phyloP scores from a whole-genome alignment of 352 stramenopile genomes.

The Pythium pyrilobum region DNA sequence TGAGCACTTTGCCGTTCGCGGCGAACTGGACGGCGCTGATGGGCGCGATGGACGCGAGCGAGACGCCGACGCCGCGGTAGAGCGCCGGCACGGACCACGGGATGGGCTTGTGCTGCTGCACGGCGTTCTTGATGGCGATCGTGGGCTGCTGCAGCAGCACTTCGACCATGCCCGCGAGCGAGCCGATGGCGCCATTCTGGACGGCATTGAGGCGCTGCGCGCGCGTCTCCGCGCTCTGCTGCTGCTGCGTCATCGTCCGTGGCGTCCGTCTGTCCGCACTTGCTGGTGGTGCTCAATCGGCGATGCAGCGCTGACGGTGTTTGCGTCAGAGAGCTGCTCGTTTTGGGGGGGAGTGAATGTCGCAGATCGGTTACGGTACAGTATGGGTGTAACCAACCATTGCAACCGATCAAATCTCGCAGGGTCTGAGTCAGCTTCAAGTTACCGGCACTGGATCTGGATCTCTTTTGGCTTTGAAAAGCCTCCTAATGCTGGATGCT shows the following conservation, averaged over 20 bases:
- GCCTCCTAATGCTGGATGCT: too few relatives aligned
- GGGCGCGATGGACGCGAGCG: constrained; percentile 69
- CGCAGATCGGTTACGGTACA: background rate
- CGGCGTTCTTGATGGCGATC: constrained; percentile 80
- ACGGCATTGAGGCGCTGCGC: constrained; percentile 57
- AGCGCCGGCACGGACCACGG: constrained; percentile 51
- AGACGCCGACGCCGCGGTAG: constrained; percentile 77
- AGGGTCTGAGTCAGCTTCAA: background rate
- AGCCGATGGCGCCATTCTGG: constrained; percentile 76
- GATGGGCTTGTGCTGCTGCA: constrained; percentile 73
- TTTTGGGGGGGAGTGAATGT: too few relatives aligned
- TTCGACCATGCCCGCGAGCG: constrained; percentile 78
- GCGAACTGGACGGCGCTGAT: constrained; percentile 80
- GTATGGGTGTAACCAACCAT: too few relatives aligned
- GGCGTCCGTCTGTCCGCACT: too few relatives aligned
- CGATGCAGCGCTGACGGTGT: too few relatives aligned
- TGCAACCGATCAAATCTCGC: too few relatives aligned
- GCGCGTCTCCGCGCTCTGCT: constrained; percentile 19
- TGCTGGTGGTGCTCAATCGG: too few relatives aligned
- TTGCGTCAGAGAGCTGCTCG: too few relatives aligned
- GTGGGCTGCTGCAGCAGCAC: constrained; percentile 81
- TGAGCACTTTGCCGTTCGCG: constrained; percentile 60
- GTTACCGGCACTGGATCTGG: too few relatives aligned
- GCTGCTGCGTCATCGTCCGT: background rate
- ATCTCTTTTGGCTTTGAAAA: too few relatives aligned